Conservation (phyloP, 805 yeast genomes). For the Jamesozyma jinghongensis region DNA sequence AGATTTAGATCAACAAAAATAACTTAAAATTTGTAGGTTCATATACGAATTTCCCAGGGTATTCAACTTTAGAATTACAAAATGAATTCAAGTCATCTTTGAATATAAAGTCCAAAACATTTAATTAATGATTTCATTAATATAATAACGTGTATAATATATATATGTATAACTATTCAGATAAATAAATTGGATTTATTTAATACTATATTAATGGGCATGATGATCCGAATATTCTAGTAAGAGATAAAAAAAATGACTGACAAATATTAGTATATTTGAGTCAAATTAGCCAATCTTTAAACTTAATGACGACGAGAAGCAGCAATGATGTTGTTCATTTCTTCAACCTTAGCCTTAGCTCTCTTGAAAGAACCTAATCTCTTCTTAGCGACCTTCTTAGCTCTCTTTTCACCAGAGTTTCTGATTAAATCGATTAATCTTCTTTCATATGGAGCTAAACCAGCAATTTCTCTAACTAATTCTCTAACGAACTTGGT, state of each 20-base stretch:
- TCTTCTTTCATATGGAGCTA: conserved; percentile 99
- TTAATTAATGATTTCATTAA: too few species aligned
- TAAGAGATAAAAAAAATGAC: conserved; percentile 2
- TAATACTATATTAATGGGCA: conserved; percentile 3
- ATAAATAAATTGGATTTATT: conserved; percentile 1
- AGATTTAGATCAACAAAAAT: too few species aligned
- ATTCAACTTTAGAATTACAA: too few species aligned
- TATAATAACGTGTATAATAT: neutral
- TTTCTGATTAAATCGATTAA: conserved; percentile 98
- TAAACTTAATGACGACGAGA: conserved; percentile 74
- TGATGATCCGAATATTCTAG: conserved; percentile 4
- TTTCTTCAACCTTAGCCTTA: conserved; percentile 98
- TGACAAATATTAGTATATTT: neutral
- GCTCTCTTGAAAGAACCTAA: conserved; percentile 99
- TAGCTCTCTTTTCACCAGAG: conserved; percentile 99
- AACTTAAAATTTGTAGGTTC: too few species aligned
- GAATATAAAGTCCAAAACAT: too few species aligned
- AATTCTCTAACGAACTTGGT: conserved; percentile 90
- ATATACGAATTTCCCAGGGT: too few species aligned
- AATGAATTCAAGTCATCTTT: too few species aligned
- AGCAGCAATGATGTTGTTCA: conserved; percentile 92
- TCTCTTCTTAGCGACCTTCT: conserved; percentile 99
- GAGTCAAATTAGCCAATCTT: too few species aligned
- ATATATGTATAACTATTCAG: conserved; percentile 1
- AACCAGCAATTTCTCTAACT: conserved; percentile 95